Evolutionary conservation across 2,329 filamentous ascomycete genomes (phyloP).

Genomic region (Hymenoscyphus salicellus): DNA sequence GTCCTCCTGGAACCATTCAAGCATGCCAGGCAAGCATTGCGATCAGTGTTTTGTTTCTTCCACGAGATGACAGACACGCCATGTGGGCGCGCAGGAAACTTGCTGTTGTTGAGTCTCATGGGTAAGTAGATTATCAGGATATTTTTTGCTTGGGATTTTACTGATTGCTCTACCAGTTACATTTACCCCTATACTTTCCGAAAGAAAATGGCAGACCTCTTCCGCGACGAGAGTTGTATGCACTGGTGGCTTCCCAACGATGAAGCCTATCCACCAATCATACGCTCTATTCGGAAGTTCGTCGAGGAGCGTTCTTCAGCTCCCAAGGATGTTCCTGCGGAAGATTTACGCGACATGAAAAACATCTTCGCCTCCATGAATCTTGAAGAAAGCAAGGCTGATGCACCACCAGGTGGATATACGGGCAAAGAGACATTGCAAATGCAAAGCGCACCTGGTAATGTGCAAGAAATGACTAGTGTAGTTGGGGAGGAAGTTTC

Average conservation of each 20-base stretch:
- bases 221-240: slow-evolving; percentile 66
- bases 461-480: slow-evolving; percentile 12
- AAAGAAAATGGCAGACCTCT: slow-evolving; percentile 70
- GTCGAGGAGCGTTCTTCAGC: slow-evolving; percentile 71
- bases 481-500: slow-evolving; percentile 21
- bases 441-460: not conserved
- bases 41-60: slow-evolving; percentile 76
- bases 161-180: slow-evolving; percentile 58
- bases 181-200: slow-evolving; percentile 76
- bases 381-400: slow-evolving; percentile 39
- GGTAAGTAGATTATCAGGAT: slow-evolving; percentile 54
- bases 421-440: not conserved
- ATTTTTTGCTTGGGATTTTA: not conserved
- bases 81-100: slow-evolving; percentile 80
- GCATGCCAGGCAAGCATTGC: slow-evolving; percentile 73
- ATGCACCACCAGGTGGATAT: not conserved
- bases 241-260: slow-evolving; percentile 89
- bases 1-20: slow-evolving; percentile 67
- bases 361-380: slow-evolving; percentile 66
- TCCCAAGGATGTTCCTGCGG: slow-evolving; percentile 54
- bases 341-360: slow-evolving; percentile 71
- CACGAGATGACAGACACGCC: slow-evolving; percentile 66
- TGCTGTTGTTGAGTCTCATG: slow-evolving; percentile 71
- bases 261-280: slow-evolving; percentile 68
- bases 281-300: slow-evolving; percentile 75